Base-by-base conservation (phyloP, 345 rosid species). In the Limnanthes douglasii region DNA sequence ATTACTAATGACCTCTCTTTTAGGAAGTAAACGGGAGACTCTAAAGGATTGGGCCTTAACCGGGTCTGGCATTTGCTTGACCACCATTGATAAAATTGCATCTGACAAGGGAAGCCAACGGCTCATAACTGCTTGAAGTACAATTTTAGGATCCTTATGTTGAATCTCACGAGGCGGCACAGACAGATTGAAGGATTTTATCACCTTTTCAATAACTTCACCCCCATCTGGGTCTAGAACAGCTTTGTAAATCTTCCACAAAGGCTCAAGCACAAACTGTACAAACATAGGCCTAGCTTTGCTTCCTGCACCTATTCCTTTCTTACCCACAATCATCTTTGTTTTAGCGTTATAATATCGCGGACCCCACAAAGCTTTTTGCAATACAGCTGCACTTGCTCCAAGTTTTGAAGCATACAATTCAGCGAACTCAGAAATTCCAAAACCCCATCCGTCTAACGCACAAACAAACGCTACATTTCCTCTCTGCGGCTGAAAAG, bases 371-470 rank as follows among this genome's bases (percentile, higher is more conserved):
- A 88, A 39, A 9, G 80, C 75, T 52, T 72, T 83, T 64, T 56
- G 77, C 68, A 90, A 50, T 0, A 71, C 61, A 50, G 53, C 60
- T 1, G 68, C 54, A 34, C 75, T 84, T 6, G 73, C 86, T 19
- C 94, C 86, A 33, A 90, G 78, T 65, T 77, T 90, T 1, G 81
- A 54, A 5, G 82, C 92, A 50, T 80, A 90, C 38, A 84, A 64
- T 31, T 68, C 69, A 4, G 98, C 81, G 64, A 90, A 90, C 59
- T 84, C 75, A 30, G 45, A 36, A 48, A 79, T 47, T 14, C 65
- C 60, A 27, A 90, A 90, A 46, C 98, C 95, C 98, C 98, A 84
- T 9, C 98, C 98, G 39, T 84, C 95, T 43, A 80, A 37, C 8
- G 92, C 94, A 49, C 94, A 90, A 1, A 70, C 86, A 39, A 90